Evolutionary conservation across 805 yeast genomes (phyloP), one percentile per base, ranked within the genome.

Genomic region (Yarrowia yakushimensis): DNA sequence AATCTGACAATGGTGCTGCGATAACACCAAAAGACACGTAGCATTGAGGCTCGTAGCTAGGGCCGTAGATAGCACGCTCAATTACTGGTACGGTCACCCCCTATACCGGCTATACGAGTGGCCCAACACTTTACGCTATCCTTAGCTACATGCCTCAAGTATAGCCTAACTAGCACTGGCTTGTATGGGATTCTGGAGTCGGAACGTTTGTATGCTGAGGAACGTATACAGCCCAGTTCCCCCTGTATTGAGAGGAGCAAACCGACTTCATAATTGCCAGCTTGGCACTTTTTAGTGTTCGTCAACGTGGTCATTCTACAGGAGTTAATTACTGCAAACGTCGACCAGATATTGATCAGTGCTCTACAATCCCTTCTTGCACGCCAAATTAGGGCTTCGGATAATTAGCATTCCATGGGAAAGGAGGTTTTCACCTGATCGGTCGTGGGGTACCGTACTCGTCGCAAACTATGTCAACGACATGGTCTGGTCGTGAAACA

Each of bases 71-170:
- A n/a, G n/a, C n/a, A n/a, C n/a, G n/a, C n/a, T n/a, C n/a, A n/a
- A n/a, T n/a, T n/a, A n/a, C n/a, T n/a, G n/a, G n/a, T n/a, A n/a
- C n/a, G n/a, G n/a, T n/a, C n/a, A n/a, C n/a, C n/a, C n/a, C 17
- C 36, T 31, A 31, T 11, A 34, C 13, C 4, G 20, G 11, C 37
- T 34, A 18, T 17, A 13, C 22, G 4, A 17, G 22, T 18, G 20
- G 41, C 4, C 41, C 41, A 36, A 36, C 41, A 10, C 41, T 36
- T 34, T 20, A 23, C 45, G 13, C 28, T 7, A 4, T 11, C 28
- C n/a, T 43, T 45, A 45, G 52, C 52, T 45, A 45, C 52, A 18
- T 45, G 23, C 22, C 50, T 18, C 25, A 45, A 30, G 52, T 45
- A 27, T 33, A 17, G 12, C 33, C 25, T 41, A 41, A 17, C 31